Base-by-base conservation (phyloP, 495 filamentous ascomycete genomes). In the Rusavskia elegans region DNA sequence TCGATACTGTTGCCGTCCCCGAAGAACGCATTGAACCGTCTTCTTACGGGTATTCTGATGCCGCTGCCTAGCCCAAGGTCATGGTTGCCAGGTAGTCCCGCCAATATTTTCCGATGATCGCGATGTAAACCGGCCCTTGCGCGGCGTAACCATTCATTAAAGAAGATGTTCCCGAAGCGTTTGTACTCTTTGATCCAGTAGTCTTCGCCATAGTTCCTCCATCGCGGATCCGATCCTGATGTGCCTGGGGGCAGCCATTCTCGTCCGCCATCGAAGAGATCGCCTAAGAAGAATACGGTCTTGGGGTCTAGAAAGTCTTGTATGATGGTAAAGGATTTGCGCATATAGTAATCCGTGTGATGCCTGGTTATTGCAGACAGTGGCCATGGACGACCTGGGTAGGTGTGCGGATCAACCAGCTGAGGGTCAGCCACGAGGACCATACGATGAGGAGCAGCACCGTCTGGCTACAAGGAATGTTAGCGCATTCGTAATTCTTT, bases 391-490 rank as follows among this genome's bases (percentile, higher is more conserved):
- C 93, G 84, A 45, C 84, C 92, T 17, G 92, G 85, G 63, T 99
- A 97, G 14, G 88, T 92, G 63, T 99, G 92, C 29, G 90, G 87
- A 67, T 99, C 93, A 59, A 95, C 87, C 35, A 99, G 74, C 64
- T 99, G 93, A n/a, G 93, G 93, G 63, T 99, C 93, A 38, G 93
- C 89, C 53, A 99, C 71, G 59, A 99, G 83, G 49, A 83, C 77
- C 51, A 96, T 72, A 62, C 83, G 87, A 66, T 97, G 88, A 2
- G 93, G 93, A 25, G 71, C 76, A 19, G 88, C 87, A 55, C 70
- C 77, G 56, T 70, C 61, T 53, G 87, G 86, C 92, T 95, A 50
- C 32, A 29, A 14, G 53, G 27, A 21, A 40, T 23, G 48, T 60
- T 37, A 52, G 49, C 44, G 3, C 16, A 41, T 19, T 25, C 32